phyloP scores from a whole-genome alignment of 306 rosid genomes.

The Cicer judaicum region DNA sequence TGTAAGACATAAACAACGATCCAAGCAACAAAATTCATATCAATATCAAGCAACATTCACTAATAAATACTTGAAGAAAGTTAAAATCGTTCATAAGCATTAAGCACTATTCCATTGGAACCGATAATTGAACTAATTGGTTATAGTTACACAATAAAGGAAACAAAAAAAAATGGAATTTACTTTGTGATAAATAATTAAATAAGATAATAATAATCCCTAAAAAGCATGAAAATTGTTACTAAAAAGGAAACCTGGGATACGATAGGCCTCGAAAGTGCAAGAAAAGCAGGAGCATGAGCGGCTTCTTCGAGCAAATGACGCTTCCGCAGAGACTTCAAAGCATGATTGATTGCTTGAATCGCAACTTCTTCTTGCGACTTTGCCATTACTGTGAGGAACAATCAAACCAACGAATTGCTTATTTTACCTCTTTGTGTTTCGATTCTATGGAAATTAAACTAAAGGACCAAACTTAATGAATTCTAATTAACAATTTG shows the following conservation, averaged over 20 bases:
- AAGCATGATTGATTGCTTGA: constrained; percentile 78
- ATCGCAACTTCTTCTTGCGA: constrained; percentile 64
- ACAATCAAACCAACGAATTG: constrained; percentile 19
- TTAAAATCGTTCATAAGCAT: background rate
- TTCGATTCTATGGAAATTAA: background rate
- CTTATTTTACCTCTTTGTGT: constrained; percentile 14
- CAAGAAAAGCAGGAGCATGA: constrained; percentile 81
- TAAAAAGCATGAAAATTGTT: constrained; percentile 19
- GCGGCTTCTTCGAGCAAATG: constrained; percentile 97
- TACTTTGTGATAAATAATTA: background rate
- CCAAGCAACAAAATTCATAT: constrained; percentile 23
- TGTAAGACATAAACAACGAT: constrained; percentile 9
- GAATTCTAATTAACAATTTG: constrained; percentile 1
- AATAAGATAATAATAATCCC: constrained; percentile 20
- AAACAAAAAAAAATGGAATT: background rate
- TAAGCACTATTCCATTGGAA: constrained; percentile 12
- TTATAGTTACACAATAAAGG: background rate
- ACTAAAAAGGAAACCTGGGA: constrained; percentile 56
- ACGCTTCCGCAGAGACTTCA: constrained; percentile 81
- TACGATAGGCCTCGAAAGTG: constrained; percentile 73
- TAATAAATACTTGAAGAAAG: background rate
- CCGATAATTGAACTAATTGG: background rate
- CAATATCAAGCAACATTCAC: constrained; percentile 9
- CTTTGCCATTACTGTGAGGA: constrained; percentile 41
- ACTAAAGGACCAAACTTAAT: background rate